These are phyloP conservation scores for Cyclotella atomus DNA, from an alignment of 108 stramenopile genomes.

Conservation along the genomic window DNA sequence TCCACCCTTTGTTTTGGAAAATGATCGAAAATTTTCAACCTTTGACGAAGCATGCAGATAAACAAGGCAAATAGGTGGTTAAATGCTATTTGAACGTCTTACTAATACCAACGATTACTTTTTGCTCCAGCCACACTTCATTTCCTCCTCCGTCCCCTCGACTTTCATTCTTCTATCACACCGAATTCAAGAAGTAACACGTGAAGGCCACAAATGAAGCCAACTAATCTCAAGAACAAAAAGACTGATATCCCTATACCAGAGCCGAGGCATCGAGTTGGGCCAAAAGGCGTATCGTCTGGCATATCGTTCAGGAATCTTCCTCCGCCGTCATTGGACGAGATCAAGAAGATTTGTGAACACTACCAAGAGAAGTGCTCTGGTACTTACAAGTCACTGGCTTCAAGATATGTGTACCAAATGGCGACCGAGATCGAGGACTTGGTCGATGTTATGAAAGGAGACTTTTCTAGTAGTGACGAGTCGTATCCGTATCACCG, in stretches of 20 bases:
- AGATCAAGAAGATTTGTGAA: conserved; percentile 71
- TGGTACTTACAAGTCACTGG: conserved; percentile 68
- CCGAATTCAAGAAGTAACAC: too few relatives aligned
- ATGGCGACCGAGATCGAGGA: conserved; percentile 65
- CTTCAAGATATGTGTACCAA: conserved; percentile 79
- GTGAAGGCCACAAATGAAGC: too few relatives aligned
- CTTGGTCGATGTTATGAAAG: conserved; percentile 53
- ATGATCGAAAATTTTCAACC: not conserved
- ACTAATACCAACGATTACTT: not conserved
- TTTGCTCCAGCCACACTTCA: not conserved
- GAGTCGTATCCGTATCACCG: conserved; percentile 6
- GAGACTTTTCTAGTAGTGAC: conserved; percentile 25
- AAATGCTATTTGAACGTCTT: not conserved
- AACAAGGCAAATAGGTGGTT: not conserved
- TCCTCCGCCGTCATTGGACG: conserved; percentile 61
- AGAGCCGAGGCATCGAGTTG: conserved; percentile 56
- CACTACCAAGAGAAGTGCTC: conserved; percentile 81
- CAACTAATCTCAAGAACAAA: conserved; percentile 9
- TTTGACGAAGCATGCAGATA: not conserved
- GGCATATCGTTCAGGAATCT: conserved; percentile 71
- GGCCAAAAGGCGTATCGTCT: conserved; percentile 60
- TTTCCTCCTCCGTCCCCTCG: not conserved
- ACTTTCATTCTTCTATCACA: not conserved
- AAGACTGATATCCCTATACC: conserved; percentile 52
- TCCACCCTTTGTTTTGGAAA: too few relatives aligned